A percentile compares a stretch with the other conserved stretches of the same genome.
phyloP scores from a whole-genome alignment of 345 rosid species.

The Gossypium herbaceum region DNA sequence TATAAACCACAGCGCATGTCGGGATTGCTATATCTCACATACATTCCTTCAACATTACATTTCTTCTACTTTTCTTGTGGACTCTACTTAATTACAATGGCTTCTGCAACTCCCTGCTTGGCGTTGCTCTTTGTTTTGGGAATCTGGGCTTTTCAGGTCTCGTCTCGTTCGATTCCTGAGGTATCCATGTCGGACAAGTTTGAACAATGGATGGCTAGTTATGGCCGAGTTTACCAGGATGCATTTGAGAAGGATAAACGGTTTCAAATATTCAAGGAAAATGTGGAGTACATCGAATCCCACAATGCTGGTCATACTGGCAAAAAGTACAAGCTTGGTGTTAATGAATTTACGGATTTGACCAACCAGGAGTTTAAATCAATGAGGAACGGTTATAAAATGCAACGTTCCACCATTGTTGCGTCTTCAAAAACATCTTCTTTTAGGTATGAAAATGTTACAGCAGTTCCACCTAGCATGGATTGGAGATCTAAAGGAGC shows the following conservation, averaged over 20 bases:
- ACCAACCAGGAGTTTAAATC: constrained; percentile 34
- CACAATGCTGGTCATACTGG: constrained; percentile 5
- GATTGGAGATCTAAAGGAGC: constrained; percentile 42
- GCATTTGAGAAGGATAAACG: constrained; percentile 3
- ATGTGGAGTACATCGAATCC: constrained; percentile 14
- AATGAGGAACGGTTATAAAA: constrained; percentile 23
- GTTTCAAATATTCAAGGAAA: constrained; percentile 14
- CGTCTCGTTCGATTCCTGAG: constrained; percentile 16
- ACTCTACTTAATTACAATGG: neutral
- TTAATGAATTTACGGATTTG: constrained; percentile 35
- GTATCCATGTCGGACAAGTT: constrained; percentile 7
- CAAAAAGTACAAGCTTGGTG: constrained; percentile 26
- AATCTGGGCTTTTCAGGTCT: constrained; percentile 11
- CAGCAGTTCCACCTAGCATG: constrained; percentile 16
- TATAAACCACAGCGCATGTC: neutral
- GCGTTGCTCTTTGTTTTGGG: constrained; percentile 10
- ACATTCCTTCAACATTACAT: neutral
- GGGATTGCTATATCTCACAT: neutral
- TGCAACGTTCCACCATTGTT: neutral
- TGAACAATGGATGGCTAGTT: constrained; percentile 2
- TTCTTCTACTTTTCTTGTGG: neutral
- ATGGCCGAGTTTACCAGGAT: constrained; percentile 5
- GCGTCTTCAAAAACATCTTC: neutral
- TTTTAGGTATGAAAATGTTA: constrained; percentile 11
- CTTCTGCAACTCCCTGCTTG: neutral